These are phyloP conservation scores for Gracilaria domingensis DNA, from an alignment of 23 red algal species.

Conservation along the genomic window DNA sequence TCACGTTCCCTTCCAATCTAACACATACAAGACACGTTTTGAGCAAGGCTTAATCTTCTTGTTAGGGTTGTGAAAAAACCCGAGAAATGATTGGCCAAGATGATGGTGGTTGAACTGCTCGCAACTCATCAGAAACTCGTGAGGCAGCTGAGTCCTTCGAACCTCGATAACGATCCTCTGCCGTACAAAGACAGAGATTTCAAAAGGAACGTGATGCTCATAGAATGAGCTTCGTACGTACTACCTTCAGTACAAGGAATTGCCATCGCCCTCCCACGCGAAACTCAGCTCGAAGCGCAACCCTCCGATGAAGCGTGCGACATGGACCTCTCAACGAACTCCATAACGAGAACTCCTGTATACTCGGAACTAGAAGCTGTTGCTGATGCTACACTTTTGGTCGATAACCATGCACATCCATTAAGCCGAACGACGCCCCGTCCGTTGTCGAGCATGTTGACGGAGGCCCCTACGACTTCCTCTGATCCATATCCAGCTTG, in stretches of 20 bases:
- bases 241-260: not conserved
- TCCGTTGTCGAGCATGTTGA: constrained; percentile 44
- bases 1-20: not conserved
- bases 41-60: constrained; percentile 14
- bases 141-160: not conserved
- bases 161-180: not conserved
- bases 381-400: constrained; percentile 49
- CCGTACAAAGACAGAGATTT: not conserved
- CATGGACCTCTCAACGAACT: constrained; percentile 26
- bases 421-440: constrained; percentile 17
- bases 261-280: not conserved
- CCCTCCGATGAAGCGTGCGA: constrained; percentile 7
- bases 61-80: constrained; percentile 22
- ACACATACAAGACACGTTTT: not conserved
- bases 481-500: constrained; percentile 24
- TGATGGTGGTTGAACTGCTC: constrained; percentile 1
- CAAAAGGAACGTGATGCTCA: not conserved
- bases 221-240: not conserved
- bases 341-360: constrained; percentile 12
- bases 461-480: constrained; percentile 44
- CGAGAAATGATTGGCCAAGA: constrained; percentile 17
- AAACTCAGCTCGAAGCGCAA: not conserved
- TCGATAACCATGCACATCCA: constrained; percentile 74
- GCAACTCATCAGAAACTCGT: not conserved
- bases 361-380: constrained; percentile 52